phyloP scores from a whole-genome alignment of 2,329 filamentous ascomycete genomes.

The Drechmeria coniospora region DNA sequence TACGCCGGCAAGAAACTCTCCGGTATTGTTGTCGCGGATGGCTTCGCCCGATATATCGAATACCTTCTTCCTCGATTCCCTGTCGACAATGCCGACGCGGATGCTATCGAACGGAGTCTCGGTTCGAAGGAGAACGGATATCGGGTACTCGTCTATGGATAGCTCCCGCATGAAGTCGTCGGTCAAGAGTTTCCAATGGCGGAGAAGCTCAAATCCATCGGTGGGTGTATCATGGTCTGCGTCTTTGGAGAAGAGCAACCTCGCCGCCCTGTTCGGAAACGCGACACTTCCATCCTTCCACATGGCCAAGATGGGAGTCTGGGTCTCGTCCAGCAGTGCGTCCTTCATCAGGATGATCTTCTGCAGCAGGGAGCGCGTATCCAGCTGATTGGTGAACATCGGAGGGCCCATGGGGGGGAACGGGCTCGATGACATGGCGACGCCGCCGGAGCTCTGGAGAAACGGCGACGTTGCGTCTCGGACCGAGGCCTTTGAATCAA shows the following conservation, averaged over 20 bases:
- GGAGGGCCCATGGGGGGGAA: constrained; percentile 57
- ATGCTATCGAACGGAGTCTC: constrained; percentile 42
- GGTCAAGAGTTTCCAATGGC: constrained; percentile 45
- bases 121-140: constrained; percentile 46
- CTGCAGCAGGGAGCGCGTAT: constrained; percentile 50
- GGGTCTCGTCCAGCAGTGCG: constrained; percentile 58
- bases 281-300: constrained; percentile 66
- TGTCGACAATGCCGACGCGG: constrained; percentile 47
- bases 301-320: constrained; percentile 62
- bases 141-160: constrained; percentile 46
- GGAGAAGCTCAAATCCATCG: constrained; percentile 40
- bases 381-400: constrained; percentile 34
- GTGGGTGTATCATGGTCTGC: constrained; percentile 22
- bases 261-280: constrained; percentile 54
- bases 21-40: constrained; percentile 48
- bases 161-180: constrained; percentile 49
- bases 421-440: constrained; percentile 37
- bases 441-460: constrained; percentile 34
- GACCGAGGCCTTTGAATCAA: too few relatives aligned
- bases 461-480: constrained; percentile 31
- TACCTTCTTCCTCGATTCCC: constrained; percentile 34
- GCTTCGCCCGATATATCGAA: constrained; percentile 54
- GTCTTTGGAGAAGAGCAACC: constrained; percentile 30
- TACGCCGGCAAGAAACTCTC: constrained; percentile 59
- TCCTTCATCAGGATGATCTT: constrained; percentile 66